A percentile compares a stretch with the other conserved stretches of the same genome.
phyloP scores from a whole-genome alignment of 2,329 filamentous ascomycete species.

The Penicillium hesseltinei region DNA sequence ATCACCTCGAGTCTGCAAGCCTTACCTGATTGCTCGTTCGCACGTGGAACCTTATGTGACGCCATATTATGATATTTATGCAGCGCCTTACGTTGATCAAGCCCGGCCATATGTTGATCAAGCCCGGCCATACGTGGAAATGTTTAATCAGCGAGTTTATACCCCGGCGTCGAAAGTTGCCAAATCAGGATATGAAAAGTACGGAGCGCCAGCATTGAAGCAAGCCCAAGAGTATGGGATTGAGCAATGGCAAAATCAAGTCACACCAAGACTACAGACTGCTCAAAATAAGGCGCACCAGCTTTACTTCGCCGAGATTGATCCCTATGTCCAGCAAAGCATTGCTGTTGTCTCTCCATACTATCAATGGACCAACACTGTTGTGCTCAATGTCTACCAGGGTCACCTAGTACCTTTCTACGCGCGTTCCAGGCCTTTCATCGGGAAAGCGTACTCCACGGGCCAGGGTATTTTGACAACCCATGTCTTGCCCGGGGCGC shows the following conservation, averaged over 20 bases:
- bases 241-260: conserved; percentile 73
- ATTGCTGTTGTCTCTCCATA: conserved; percentile 65
- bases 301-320: conserved; percentile 69
- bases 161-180: conserved; percentile 66
- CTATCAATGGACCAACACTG: conserved; percentile 70
- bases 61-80: conserved; percentile 83
- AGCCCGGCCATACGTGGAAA: conserved; percentile 68
- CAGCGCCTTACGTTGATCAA: conserved; percentile 75
- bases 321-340: conserved; percentile 68
- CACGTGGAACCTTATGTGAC: conserved; percentile 71
- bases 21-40: conserved; percentile 67
- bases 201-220: conserved; percentile 71
- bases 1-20: conserved; percentile 77
- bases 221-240: conserved; percentile 65
- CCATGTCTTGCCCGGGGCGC: conserved; percentile 69
- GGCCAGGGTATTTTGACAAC: conserved; percentile 66
- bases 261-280: conserved; percentile 71
- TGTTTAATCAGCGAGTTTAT: conserved; percentile 61
- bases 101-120: conserved; percentile 72
- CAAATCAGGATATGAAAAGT: conserved; percentile 60
- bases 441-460: conserved; percentile 64
- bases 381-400: conserved; percentile 21
- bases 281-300: conserved; percentile 60
- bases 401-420: conserved; percentile 73
- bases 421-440: conserved; percentile 70